Conservation (phyloP, 345 rosid species). For the Populus simonii region DNA sequence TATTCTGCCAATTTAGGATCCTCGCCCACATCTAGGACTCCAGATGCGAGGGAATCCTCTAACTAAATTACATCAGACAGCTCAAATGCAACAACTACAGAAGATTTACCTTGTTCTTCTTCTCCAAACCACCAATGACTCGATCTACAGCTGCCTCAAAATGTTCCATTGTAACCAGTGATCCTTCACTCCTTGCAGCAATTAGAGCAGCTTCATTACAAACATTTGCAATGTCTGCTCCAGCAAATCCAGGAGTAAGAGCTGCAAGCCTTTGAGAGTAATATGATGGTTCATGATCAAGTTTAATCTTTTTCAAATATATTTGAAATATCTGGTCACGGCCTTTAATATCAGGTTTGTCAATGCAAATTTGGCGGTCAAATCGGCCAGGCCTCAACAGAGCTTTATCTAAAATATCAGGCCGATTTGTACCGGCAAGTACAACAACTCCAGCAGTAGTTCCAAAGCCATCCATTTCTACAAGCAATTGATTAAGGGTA, state of each 20-base stretch:
- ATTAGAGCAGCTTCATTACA: slow-evolving; percentile 97
- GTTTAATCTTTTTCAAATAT: slow-evolving; percentile 74
- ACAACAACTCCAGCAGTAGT: slow-evolving; percentile 57
- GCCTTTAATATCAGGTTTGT: slow-evolving; percentile 33
- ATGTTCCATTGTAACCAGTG: slow-evolving; percentile 61
- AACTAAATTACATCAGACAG: background rate
- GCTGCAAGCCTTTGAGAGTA: slow-evolving; percentile 90
- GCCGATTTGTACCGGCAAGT: slow-evolving; percentile 91
- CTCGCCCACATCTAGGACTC: background rate
- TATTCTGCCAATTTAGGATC: background rate
- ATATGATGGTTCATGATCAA: slow-evolving; percentile 68
- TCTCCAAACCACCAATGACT: slow-evolving; percentile 95
- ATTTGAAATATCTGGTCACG: slow-evolving; percentile 32
- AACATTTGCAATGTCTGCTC: slow-evolving; percentile 95
- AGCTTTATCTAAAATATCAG: slow-evolving; percentile 61
- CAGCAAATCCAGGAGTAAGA: slow-evolving; percentile 93
- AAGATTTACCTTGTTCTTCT: slow-evolving; percentile 65
- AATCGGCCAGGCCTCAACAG: slow-evolving; percentile 42
- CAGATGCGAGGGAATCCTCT: background rate
- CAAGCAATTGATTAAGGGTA: slow-evolving; percentile 38
- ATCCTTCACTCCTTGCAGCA: slow-evolving; percentile 66
- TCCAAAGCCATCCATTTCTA: slow-evolving; percentile 46
- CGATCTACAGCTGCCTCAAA: slow-evolving; percentile 94
- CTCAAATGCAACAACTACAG: background rate
- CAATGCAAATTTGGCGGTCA: slow-evolving; percentile 35